Conservation (phyloP, 2,329 filamentous ascomycete genomes). For the Pleoardoris graminearum region DNA sequence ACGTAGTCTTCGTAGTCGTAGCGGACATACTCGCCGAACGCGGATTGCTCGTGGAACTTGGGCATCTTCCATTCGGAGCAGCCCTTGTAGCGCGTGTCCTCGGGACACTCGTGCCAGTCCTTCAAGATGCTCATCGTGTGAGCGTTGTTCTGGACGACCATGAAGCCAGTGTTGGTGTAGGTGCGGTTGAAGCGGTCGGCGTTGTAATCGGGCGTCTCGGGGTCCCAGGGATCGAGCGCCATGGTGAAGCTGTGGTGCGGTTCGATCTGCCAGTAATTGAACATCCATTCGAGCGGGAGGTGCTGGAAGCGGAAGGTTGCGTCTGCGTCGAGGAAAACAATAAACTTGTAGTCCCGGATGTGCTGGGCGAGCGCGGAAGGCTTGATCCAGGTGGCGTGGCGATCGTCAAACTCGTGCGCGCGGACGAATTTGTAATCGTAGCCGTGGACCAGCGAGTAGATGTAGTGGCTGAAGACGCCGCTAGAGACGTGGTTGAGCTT, state of each 20-base stretch:
- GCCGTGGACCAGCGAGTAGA: constrained; percentile 51
- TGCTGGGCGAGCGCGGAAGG: constrained; percentile 43
- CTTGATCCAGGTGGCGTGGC: constrained; percentile 55
- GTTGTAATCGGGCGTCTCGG: constrained; percentile 42
- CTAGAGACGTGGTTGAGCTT: constrained; percentile 43
- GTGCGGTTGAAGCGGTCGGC: constrained; percentile 48
- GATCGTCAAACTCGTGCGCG: constrained; percentile 46
- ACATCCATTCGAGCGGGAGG: constrained; percentile 55
- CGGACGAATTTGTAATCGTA: constrained; percentile 56
- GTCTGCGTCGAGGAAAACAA: constrained; percentile 56
- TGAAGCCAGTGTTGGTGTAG: constrained; percentile 59
- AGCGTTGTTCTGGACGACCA: constrained; percentile 57
- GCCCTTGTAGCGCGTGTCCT: constrained; percentile 39
- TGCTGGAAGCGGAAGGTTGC: constrained; percentile 52
- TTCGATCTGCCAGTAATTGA: constrained; percentile 55
- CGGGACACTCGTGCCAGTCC: constrained; percentile 52
- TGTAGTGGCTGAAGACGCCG: constrained; percentile 46
- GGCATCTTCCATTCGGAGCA: constrained; percentile 46
- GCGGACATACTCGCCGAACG: constrained; percentile 46
- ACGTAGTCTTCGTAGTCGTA: constrained; percentile 46
- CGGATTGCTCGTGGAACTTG: constrained; percentile 46
- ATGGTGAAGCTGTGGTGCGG: constrained; percentile 50
- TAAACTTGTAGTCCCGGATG: constrained; percentile 48
- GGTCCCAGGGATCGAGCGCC: constrained; percentile 49
- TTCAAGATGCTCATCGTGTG: constrained; percentile 55